These are phyloP conservation scores for Cladochytrium tenue DNA, from an alignment of 371 early-diverging fungal genomes.

Conservation along the genomic window DNA sequence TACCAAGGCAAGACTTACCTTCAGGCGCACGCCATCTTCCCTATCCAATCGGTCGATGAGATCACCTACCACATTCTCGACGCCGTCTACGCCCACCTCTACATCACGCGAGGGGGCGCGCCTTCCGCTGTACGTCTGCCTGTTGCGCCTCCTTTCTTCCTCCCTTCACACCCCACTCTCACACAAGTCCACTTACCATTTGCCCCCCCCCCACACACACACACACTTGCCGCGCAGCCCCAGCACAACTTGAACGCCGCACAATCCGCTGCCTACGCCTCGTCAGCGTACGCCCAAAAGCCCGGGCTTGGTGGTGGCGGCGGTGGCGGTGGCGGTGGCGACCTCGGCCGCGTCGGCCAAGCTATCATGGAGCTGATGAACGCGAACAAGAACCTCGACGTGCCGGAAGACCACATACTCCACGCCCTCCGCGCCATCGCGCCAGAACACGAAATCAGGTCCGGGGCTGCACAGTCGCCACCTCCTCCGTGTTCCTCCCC, in stretches of 20 bases:
- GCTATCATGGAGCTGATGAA: background rate
- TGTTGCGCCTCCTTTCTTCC: background rate
- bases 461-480: too few relatives aligned
- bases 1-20: conserved; percentile 55
- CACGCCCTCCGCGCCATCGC: background rate
- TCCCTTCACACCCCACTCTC: background rate
- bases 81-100: conserved; percentile 63
- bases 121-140: background rate
- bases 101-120: conserved; percentile 26
- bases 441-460: background rate
- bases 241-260: background rate
- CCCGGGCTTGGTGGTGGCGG: background rate
- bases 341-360: background rate
- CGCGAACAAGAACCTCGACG: background rate
- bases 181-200: background rate
- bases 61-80: conserved; percentile 72
- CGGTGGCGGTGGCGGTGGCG: background rate
- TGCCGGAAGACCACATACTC: background rate
- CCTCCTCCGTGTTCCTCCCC: too few relatives aligned
- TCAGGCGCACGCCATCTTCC: conserved; percentile 54
- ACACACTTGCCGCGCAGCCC: background rate
- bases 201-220: background rate
- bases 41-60: conserved; percentile 73
- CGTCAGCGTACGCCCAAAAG: background rate
- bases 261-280: background rate